Evolutionary conservation across 1,139 yeast genomes (phyloP).

Genomic region (Diutina neorugosa): DNA sequence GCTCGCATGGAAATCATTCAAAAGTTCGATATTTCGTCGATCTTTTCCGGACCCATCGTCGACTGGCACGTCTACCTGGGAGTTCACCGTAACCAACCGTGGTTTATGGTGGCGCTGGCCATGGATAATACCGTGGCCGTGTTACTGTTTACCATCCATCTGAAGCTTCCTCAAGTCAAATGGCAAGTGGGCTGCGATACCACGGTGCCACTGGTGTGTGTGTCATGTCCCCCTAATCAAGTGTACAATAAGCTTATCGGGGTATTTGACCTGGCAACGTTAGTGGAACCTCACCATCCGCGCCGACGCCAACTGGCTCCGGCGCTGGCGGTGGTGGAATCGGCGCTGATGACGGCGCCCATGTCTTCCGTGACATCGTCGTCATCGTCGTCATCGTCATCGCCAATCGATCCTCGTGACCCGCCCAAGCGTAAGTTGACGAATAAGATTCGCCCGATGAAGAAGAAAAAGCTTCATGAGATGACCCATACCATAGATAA

Average conservation of each 20-base stretch:
- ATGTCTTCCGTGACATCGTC: background rate
- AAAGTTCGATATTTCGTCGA: background rate
- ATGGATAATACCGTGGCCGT: background rate
- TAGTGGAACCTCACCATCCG: background rate
- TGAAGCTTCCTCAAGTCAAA: background rate
- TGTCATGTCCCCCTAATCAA: background rate
- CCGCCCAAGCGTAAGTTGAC: background rate
- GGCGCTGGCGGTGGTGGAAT: background rate
- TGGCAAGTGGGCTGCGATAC: background rate
- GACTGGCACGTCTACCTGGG: slow-evolving; percentile 1
- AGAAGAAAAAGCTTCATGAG: background rate
- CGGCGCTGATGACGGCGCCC: background rate
- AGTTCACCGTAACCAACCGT: background rate
- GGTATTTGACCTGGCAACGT: background rate
- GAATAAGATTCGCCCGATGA: background rate
- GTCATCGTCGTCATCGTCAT: background rate
- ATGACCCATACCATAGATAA: background rate
- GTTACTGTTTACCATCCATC: background rate
- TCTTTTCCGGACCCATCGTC: background rate
- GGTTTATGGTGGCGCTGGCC: slow-evolving; percentile 3
- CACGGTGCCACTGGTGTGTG: background rate
- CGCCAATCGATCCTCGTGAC: background rate
- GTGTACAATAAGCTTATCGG: background rate
- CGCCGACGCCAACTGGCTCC: background rate
- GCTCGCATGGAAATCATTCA: background rate